These are phyloP conservation scores for Heimioporus sp. DNA, from an alignment of 768 basidiomycete species.

Conservation along the genomic window DNA sequence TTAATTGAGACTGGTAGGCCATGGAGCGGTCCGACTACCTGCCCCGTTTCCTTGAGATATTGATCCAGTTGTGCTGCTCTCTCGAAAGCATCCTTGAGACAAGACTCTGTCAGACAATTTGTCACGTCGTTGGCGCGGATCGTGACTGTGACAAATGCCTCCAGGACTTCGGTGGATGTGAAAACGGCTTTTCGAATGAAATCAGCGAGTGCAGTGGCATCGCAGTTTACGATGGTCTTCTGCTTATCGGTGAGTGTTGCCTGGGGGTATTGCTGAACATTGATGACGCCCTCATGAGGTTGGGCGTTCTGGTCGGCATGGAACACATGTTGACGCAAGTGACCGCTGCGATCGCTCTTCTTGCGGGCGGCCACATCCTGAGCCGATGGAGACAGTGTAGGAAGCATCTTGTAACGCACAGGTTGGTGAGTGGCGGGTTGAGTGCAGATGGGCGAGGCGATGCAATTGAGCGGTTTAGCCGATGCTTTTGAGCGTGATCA, in stretches of 20 bases:
- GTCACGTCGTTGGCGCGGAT: conserved; percentile 34
- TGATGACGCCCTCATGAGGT: conserved; percentile 2
- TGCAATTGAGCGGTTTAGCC: background rate
- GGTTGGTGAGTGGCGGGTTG: background rate
- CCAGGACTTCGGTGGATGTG: conserved; percentile 25
- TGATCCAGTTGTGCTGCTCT: conserved; percentile 51
- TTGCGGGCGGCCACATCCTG: conserved; percentile 22
- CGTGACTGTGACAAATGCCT: conserved; percentile 26
- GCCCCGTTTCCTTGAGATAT: conserved; percentile 43
- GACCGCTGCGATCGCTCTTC: conserved; percentile 20
- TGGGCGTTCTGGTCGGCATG: background rate
- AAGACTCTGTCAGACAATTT: conserved; percentile 59
- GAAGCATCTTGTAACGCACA: conserved; percentile 7
- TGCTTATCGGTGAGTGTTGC: conserved; percentile 23
- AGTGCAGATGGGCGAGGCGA: background rate
- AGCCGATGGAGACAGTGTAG: background rate
- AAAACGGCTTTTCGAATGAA: conserved; percentile 19
- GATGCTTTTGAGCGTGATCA: conserved; percentile 5
- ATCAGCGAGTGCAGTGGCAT: conserved; percentile 28
- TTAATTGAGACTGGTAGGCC: conserved; percentile 46
- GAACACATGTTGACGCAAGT: conserved; percentile 9
- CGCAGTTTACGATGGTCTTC: conserved; percentile 28
- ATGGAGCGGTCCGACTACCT: conserved; percentile 45
- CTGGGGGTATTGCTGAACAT: conserved; percentile 29
- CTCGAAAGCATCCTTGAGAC: conserved; percentile 48